Base-by-base conservation (phyloP, 129 eudicot species). In the Helianthus tuberosus region DNA sequence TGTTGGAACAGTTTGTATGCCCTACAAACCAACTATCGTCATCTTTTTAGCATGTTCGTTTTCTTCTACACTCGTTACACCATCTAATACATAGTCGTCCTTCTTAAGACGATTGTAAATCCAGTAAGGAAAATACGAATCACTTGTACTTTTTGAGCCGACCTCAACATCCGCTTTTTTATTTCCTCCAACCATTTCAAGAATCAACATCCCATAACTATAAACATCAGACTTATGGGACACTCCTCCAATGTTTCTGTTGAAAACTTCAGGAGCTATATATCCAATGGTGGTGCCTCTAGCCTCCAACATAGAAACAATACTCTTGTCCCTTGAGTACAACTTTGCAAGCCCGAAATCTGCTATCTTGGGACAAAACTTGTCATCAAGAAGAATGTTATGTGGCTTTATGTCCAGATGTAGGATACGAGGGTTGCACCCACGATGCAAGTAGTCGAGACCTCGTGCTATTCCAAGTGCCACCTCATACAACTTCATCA, bases 311-410 rank as follows among this genome's bases (percentile, higher is more conserved):
- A 60, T 60, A 60, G 66, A 29, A 60, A 60, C 66, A 12, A 12
- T 29, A 29, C 66, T 60, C 43, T 60, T 6, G 6, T 60, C 6
- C 43, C 43, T 60, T 5, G 66, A 29, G 66, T 60, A 60, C 17
- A 60, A 32, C 66, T 60, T 60, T 60, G 66, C 66, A 11, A 60
- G 66, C 44, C 66, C 66, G 11, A 60, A 60, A 60, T 60, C 66
- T 1, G 44, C 66, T 60, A 60, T 60, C 43, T 60, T 60, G 17
- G 66, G 66, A 12, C 44, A 60, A 60, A 60, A 60, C 35, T 60
- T 15, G 13, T 60, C 16, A 60, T 60, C 66, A 29, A 60, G 66
- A 5, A 60, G 66, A 29, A 60, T 60, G 66, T 60, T 60, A 32
- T 39, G 41, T 4, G 66, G 66, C 66, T 60, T 60, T 60, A 60